Evolutionary conservation across 352 stramenopile species (phyloP).

Genomic region (Aphanomyces euteiches): DNA sequence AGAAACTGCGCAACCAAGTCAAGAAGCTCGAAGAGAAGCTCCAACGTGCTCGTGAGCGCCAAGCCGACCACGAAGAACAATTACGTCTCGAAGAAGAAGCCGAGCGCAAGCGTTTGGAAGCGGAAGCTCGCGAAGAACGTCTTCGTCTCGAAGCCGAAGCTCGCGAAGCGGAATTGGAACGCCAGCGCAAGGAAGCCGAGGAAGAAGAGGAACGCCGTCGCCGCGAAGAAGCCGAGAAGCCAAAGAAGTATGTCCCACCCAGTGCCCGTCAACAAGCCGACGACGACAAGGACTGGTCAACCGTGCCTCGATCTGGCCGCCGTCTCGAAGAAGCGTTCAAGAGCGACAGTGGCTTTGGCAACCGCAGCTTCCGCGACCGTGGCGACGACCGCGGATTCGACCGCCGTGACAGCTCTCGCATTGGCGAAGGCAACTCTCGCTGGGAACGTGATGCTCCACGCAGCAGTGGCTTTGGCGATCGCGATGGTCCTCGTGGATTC

Average conservation of each 20-base stretch:
- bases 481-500: conserved; percentile 30
- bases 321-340: conserved; percentile 24
- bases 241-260: conserved; percentile 27
- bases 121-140: conserved; percentile 26
- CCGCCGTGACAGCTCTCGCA: conserved; percentile 27
- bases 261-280: not conserved
- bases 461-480: conserved; percentile 33
- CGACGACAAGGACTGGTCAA: conserved; percentile 13
- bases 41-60: conserved; percentile 56
- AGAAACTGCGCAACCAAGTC: conserved; percentile 82
- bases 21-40: conserved; percentile 63
- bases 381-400: conserved; percentile 33
- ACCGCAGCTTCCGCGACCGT: conserved; percentile 21
- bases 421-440: conserved; percentile 30
- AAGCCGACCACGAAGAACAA: conserved; percentile 62
- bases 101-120: conserved; percentile 56
- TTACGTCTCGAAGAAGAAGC: conserved; percentile 56
- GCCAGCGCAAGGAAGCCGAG: conserved; percentile 40
- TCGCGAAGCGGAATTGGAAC: conserved; percentile 18
- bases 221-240: conserved; percentile 20
- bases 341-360: conserved; percentile 36
- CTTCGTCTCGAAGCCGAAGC: conserved; percentile 33
- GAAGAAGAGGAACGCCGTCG: conserved; percentile 39
- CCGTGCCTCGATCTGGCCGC: conserved; percentile 13
- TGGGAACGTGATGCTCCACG: conserved; percentile 7